These are phyloP conservation scores for Aspergillus diversus DNA, from an alignment of 495 filamentous ascomycete genomes.

Conservation along the genomic window DNA sequence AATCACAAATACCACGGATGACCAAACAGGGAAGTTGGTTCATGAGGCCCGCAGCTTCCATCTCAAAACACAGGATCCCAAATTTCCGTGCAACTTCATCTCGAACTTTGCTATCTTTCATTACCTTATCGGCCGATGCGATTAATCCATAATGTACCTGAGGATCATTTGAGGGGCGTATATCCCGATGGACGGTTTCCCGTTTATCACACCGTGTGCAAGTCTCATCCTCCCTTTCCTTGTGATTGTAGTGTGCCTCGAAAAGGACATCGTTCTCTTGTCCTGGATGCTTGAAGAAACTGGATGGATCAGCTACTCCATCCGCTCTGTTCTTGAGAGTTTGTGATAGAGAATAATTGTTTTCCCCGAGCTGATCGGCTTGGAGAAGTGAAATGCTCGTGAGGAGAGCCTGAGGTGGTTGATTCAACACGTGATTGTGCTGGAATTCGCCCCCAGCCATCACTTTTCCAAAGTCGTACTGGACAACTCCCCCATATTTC, in stretches of 20 bases:
- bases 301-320: neutral
- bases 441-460: neutral
- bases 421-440: neutral
- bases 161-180: neutral
- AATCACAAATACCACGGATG: constrained; percentile 41
- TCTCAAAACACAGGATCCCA: constrained; percentile 48
- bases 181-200: neutral
- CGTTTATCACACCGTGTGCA: neutral
- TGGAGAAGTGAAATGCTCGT: too few species aligned
- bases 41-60: constrained; percentile 50
- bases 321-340: too few species aligned
- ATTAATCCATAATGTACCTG: constrained; percentile 23
- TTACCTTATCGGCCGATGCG: constrained; percentile 26
- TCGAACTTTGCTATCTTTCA: constrained; percentile 15
- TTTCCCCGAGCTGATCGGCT: too few species aligned
- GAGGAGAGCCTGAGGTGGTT: too few species aligned
- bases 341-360: too few species aligned
- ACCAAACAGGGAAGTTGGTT: constrained; percentile 31
- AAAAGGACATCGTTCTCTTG: neutral
- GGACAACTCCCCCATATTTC: constrained; percentile 21
- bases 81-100: constrained; percentile 26
- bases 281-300: neutral
- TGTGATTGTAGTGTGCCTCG: neutral
- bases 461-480: constrained; percentile 37
- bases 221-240: neutral